Percentiles rank a stretch among this genome's conserved stretches.
phyloP scores from a whole-genome alignment of 2,329 filamentous ascomycete species.

The Talaromyces sp. region DNA sequence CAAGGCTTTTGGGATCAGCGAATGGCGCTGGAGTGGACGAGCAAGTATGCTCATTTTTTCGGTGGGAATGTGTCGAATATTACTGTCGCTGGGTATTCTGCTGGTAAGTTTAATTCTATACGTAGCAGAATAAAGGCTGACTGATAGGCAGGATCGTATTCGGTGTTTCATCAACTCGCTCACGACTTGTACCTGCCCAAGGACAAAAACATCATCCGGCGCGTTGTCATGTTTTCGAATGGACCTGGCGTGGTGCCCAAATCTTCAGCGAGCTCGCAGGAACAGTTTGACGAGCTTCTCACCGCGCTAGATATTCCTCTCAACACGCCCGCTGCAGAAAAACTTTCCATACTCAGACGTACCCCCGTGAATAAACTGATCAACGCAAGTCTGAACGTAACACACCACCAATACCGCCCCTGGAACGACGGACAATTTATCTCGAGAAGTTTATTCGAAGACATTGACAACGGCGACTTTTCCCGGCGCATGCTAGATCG shows the following conservation, averaged over 20 bases:
- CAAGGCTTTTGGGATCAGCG: slow-evolving; percentile 57
- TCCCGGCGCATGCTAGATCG: slow-evolving; percentile 41
- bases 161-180: slow-evolving; percentile 53
- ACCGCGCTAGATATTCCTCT: slow-evolving; percentile 40
- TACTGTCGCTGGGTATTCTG: slow-evolving; percentile 54
- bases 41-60: slow-evolving; percentile 48
- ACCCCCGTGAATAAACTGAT: slow-evolving; percentile 38
- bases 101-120: slow-evolving; percentile 29
- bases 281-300: slow-evolving; percentile 51
- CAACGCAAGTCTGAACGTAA: slow-evolving; percentile 37
- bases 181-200: slow-evolving; percentile 51
- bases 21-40: slow-evolving; percentile 53
- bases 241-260: slow-evolving; percentile 52
- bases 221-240: slow-evolving; percentile 53
- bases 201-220: slow-evolving; percentile 45
- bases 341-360: slow-evolving; percentile 43
- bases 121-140: slow-evolving; percentile 1
- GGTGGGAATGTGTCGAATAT: slow-evolving; percentile 49
- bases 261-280: slow-evolving; percentile 41
- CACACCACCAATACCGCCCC: slow-evolving; percentile 52
- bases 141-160: slow-evolving; percentile 43
- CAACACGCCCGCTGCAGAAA: slow-evolving; percentile 36
- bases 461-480: slow-evolving; percentile 48
- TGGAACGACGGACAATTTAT: slow-evolving; percentile 49
- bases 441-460: slow-evolving; percentile 36